Conservation (phyloP, 2,329 filamentous ascomycete genomes). For the Dryadomyces quercivorus region DNA sequence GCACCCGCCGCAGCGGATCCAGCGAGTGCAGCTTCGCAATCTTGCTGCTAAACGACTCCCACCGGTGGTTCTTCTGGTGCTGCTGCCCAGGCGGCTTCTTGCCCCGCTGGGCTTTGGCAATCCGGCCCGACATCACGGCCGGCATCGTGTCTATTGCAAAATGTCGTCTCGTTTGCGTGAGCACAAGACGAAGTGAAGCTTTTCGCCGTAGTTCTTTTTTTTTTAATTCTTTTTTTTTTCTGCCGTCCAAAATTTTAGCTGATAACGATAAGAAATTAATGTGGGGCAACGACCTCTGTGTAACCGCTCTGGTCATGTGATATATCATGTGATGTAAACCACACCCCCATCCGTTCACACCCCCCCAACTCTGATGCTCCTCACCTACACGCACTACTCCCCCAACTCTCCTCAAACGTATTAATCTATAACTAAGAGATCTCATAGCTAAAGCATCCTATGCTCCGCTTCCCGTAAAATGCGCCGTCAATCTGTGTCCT, state of each 20-base stretch:
- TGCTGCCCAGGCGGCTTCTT: slow-evolving; percentile 36
- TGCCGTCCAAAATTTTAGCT: slow-evolving; percentile 10
- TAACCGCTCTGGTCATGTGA: too few species aligned
- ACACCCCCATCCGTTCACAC: too few species aligned
- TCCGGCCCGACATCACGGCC: slow-evolving; percentile 51
- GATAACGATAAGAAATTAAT: slow-evolving; percentile 6
- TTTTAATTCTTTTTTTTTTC: slow-evolving; percentile 10
- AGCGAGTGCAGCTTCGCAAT: slow-evolving; percentile 80
- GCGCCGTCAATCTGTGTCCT: not conserved
- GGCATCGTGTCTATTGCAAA: slow-evolving; percentile 35
- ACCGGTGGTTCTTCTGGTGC: slow-evolving; percentile 75
- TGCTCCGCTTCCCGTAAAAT: not conserved
- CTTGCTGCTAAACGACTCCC: slow-evolving; percentile 82
- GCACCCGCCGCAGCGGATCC: slow-evolving; percentile 82
- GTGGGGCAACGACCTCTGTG: not conserved
- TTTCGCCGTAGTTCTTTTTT: slow-evolving; percentile 5
- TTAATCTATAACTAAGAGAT: not conserved
- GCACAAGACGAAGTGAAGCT: too few species aligned
- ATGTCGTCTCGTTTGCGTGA: not conserved
- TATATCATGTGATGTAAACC: not conserved
- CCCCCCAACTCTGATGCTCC: not conserved
- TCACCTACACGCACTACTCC: too few species aligned
- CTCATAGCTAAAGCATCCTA: not conserved
- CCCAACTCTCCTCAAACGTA: not conserved
- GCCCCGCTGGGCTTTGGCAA: slow-evolving; percentile 56